A percentile compares a stretch with the other conserved stretches of the same genome.
These are phyloP conservation scores for Solanum infundibuliforme DNA, from an alignment of 257 asterid species.

Conservation along the genomic window DNA sequence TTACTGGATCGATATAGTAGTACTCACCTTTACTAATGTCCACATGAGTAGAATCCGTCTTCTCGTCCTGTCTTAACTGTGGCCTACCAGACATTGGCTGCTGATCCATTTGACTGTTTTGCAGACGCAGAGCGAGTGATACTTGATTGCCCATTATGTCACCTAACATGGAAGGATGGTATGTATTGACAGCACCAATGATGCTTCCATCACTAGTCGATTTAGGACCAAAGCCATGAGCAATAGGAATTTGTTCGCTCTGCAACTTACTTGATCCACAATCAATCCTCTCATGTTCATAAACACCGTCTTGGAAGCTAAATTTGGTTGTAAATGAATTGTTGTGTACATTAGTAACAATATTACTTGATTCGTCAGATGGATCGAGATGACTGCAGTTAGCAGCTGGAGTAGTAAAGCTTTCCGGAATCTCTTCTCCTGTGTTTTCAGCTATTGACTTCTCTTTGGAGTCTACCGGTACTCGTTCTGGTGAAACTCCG, in stretches of 20 bases:
- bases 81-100: slow-evolving; percentile 10
- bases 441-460: slow-evolving; percentile 26
- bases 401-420: slow-evolving; percentile 11
- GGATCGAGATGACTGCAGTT: slow-evolving; percentile 15
- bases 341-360: slow-evolving; percentile 7
- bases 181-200: not conserved
- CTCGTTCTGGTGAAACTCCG: slow-evolving; percentile 34
- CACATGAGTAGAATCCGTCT: slow-evolving; percentile 12
- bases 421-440: slow-evolving; percentile 26
- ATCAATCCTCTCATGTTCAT: slow-evolving; percentile 19
- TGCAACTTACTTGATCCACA: not conserved
- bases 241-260: not conserved
- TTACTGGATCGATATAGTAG: slow-evolving; percentile 32
- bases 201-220: slow-evolving; percentile 5
- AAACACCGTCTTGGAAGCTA: slow-evolving; percentile 16
- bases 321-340: slow-evolving; percentile 12
- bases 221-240: not conserved
- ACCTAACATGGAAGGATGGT: slow-evolving; percentile 13
- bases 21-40: slow-evolving; percentile 32
- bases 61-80: slow-evolving; percentile 14
- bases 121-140: slow-evolving; percentile 51
- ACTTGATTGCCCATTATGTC: slow-evolving; percentile 22
- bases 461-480: slow-evolving; percentile 17
- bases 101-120: slow-evolving; percentile 18
- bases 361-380: slow-evolving; percentile 11